Evolutionary conservation across 2,329 filamentous ascomycete species (phyloP), one percentile per base, ranked within the genome.

Genomic region (Aspergillus puulaauensis): DNA sequence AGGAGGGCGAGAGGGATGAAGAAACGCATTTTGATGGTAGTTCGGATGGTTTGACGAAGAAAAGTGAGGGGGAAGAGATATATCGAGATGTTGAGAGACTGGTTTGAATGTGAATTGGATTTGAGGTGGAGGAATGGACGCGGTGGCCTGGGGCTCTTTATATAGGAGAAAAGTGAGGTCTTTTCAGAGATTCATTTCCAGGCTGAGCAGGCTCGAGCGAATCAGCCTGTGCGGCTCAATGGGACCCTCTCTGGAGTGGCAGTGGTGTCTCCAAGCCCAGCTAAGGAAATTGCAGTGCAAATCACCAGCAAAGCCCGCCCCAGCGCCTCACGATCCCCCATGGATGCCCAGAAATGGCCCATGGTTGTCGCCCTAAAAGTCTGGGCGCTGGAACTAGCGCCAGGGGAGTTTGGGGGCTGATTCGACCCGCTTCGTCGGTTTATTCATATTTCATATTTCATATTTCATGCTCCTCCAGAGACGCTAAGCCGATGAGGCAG

Each of bases 21-120:
- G 56, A 54, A 57, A 47, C 56, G 56, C 56, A 57, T 57, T 17
- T 53, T 54, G 49, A 23, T 14, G 15, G 27, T 21, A 48, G 46
- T n/a, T 43, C n/a, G 7, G 9, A 17, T 40, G 5, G 27, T 37
- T 21, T 52, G 50, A n/a, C n/a, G 14, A 14, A n/a, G 33, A 23
- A 9, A 21, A 27, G 6, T 54, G 23, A 19, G 51, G 19, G 14
- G 24, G 11, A 6, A 8, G n/a, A 17, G 11, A 31, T 31, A 11
- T 2, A 31, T 9, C 4, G 27, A 31, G 27, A 31, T 31, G 1
- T 31, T n/a, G 17, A 24, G n/a, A 27, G 27, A 24, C 8, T 6
- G 24, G 6, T 7, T 19, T 19, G 19, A 9, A 17, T 14, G 40
- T 17, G 50, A 19, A 14, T 23, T 19, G 23, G 35, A n/a, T 7